Evolutionary conservation across 257 asterid genomes (phyloP), one percentile per base, ranked within the genome.

Genomic region (Nicotiana sylvestris): DNA sequence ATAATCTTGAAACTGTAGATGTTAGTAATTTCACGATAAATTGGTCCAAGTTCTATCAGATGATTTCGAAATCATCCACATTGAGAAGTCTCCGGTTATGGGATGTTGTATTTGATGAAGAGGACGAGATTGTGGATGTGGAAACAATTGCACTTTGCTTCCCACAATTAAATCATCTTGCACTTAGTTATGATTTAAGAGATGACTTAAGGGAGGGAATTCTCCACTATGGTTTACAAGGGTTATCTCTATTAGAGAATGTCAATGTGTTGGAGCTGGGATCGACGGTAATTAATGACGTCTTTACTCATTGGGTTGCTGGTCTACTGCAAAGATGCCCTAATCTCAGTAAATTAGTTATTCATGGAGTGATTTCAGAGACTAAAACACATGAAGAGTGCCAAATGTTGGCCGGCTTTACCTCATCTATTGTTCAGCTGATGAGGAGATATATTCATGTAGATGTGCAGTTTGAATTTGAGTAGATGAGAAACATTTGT

Each of bases 31-130:
- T 93, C 86, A 92, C 98, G 0, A 90, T 93, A 85, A 92, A 89
- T 92, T 95, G 98, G 98, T 91, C 94, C 1, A 95, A 93, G 82
- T 93, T 95, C 82, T 93, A 89, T 76, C 92, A 89, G 80, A 95
- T 95, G 96, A 92, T 95, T 70, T 90, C 97, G 33, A 87, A 91
- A 82, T 93, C 98, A 3, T 85, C 97, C 18, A 88, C 90, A 64
- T 81, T 95, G 91, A 91, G 81, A 89, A 89, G 85, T 83, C 97
- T 95, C 43, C 90, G 96, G 87, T 91, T 95, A n/a, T 93, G 98
- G 98, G 97, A 92, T 81, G 93, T 93, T 37, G 95, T 93, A 67
- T 93, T 93, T 89, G 98, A 95, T 72, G 97, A 93, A 33, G 98
- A 95, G 85, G 97, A 92, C 6, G 98, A 95, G 91, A 87, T 90